Evolutionary conservation across 179 eudicot genomes (phyloP), one percentile per base, ranked within the genome.

Genomic region (Beta macrorhiza): DNA sequence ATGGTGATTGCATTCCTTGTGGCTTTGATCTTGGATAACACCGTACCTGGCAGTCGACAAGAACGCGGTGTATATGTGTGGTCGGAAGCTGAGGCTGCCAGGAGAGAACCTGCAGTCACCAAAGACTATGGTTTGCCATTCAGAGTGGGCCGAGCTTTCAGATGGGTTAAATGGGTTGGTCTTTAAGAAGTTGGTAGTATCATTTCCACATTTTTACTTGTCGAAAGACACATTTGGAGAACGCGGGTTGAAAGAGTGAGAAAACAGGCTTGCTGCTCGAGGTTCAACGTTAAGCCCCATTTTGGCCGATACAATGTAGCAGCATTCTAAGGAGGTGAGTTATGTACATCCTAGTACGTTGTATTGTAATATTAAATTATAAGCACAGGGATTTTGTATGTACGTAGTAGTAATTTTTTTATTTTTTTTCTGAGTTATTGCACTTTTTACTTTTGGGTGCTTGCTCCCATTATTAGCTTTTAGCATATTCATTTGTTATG

Each of bases 121-220:
- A 90, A 93, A 82, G 99, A 95, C 88, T 95, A 95, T 11, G 95
- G 86, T 79, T 80, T 95, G 74, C 98, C 99, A n/a, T 95, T 92
- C 37, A 88, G 93, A 84, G 93, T 91, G 55, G 93, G 99, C 17
- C 93, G 88, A 53, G 73, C 83, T 75, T 95, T 93, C 90, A 88
- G 93, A 89, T 95, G 99, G 99, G 99, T 95, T 37, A 93, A 93
- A 83, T 95, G 98, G 95, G 98, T 95, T 56, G 98, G 99, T 42
- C 91, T 93, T n/a, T 93, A 86, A 83, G 55, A 14, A 44, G 49
- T 9, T 32, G 15, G 15, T 55, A 72, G 47, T 56, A 11, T 56
- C 42, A 9, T 67, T 64, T 65, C 42, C 2, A 49, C n/a, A 51
- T 16, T 62, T 42, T 19, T 57, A 47, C 58, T 52, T 56, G 75